Evolutionary conservation across 495 filamentous ascomycete species (phyloP), one percentile per base, ranked within the genome.

Genomic region (Margaritispora aquatica): DNA sequence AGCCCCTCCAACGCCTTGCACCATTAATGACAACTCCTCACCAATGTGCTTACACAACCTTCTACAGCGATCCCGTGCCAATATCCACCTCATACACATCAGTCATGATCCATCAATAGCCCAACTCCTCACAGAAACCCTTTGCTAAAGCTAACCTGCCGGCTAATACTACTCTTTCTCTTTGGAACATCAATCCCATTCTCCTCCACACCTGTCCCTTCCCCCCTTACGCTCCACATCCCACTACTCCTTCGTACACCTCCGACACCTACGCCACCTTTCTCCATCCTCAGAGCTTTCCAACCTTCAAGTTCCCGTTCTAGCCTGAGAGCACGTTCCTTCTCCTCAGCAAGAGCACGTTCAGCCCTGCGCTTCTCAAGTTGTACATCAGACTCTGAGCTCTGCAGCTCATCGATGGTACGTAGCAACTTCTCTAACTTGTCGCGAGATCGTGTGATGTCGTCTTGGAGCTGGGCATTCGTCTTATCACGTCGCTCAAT

Each of bases 391-490:
- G 85, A 87, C 64, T 97, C 92, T 26, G 82, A 85, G 26, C 88
- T 80, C 70, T 98, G 92, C 26, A 98, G 84, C 66, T 97, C 94
- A 65, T 97, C 92, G 63, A 98, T 95, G 8, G 89, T 89, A 62
- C 83, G 78, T 41, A 98, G 87, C 1, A 97, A 82, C 57, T 90
- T 90, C 57, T 92, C 90, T 59, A 89, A 81, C 74, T 92, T 95
- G 69, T 97, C 94, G 41, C 94, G 89, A 63, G 87, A 80, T 64
- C 91, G 88, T 53, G 75, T 74, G 49, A 97, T 74, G 59, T 97
- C 94, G 27, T 96, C 92, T 62, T 80, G 78, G 19, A 97, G 79
- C 69, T 93, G 88, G 1, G 72, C 64, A 58, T 89, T 87, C 51
- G 86, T 83, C 73, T 96, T 97, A 47, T 97, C 95, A 46, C 89